Evolutionary conservation across 139 green algal genomes (phyloP).

Genomic region (Chlamydomonas eustigma): DNA sequence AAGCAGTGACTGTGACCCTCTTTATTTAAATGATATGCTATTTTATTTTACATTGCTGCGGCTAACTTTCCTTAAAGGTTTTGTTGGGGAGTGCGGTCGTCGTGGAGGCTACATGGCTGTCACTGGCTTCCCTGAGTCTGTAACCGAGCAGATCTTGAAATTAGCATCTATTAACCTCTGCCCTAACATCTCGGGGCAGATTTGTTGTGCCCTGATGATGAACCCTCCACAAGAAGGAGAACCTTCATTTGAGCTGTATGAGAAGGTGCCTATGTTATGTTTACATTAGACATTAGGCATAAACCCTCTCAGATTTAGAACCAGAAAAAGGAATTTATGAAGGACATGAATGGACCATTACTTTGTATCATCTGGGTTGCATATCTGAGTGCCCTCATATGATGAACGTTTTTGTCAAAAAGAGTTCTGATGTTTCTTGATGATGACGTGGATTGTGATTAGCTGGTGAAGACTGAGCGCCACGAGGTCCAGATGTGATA

Average conservation of each 20-base stretch:
- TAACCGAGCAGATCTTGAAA: slow-evolving; percentile 70
- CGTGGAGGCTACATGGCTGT: slow-evolving; percentile 83
- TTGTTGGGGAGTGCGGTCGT: slow-evolving; percentile 69
- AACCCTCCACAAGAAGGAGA: slow-evolving; percentile 83
- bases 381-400: too few relatives aligned
- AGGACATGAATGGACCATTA: not conserved
- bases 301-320: slow-evolving; percentile 2
- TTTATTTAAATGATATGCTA: too few relatives aligned
- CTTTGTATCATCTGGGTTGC: not conserved
- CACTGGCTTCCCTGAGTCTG: not conserved
- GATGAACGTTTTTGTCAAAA: too few relatives aligned
- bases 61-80: too few relatives aligned
- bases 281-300: not conserved
- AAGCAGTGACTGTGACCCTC: too few relatives aligned
- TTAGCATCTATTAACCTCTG: slow-evolving; percentile 88
- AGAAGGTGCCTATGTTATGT: too few relatives aligned
- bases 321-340: not conserved
- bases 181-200: slow-evolving; percentile 87
- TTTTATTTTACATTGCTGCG: too few relatives aligned
- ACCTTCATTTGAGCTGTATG: slow-evolving; percentile 72
- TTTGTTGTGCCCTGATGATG: slow-evolving; percentile 83
- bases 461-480: too few relatives aligned
- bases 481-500: too few relatives aligned
- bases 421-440: too few relatives aligned
- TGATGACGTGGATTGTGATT: too few relatives aligned